Evolutionary conservation across 108 stramenopile species (phyloP).

Genomic region (Nitzschia sp.): DNA sequence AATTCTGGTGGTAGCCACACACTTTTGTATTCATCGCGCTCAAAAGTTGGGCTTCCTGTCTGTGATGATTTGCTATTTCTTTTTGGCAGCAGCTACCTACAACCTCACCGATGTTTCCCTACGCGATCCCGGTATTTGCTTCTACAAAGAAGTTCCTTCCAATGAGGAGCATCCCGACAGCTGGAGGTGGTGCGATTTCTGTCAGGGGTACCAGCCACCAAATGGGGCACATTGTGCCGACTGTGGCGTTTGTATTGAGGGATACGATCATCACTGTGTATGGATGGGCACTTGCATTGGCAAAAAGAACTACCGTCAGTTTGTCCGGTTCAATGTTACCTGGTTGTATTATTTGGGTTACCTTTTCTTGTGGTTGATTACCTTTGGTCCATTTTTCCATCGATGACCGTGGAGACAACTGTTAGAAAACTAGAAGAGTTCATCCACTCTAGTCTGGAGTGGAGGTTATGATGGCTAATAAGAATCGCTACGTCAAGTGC

Average conservation of each 20-base stretch:
- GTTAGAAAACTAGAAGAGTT: too few species aligned
- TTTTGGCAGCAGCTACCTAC: slow-evolving; percentile 37
- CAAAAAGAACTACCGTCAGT: slow-evolving; percentile 69
- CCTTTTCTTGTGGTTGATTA: slow-evolving; percentile 62
- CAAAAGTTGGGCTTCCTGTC: slow-evolving; percentile 41
- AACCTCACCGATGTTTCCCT: slow-evolving; percentile 51
- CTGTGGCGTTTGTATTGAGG: slow-evolving; percentile 86
- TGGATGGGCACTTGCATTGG: slow-evolving; percentile 93
- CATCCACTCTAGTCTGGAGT: too few species aligned
- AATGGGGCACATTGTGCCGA: slow-evolving; percentile 84
- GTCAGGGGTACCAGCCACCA: slow-evolving; percentile 74
- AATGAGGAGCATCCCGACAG: slow-evolving; percentile 27
- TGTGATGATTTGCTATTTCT: slow-evolving; percentile 49
- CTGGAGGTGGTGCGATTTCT: slow-evolving; percentile 78
- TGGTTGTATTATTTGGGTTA: slow-evolving; percentile 77
- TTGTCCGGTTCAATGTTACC: slow-evolving; percentile 75
- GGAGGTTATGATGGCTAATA: too few species aligned
- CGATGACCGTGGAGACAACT: neutral
- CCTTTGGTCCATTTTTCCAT: slow-evolving; percentile 47
- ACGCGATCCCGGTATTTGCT: slow-evolving; percentile 62
- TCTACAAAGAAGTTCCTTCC: slow-evolving; percentile 35
- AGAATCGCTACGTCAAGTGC: too few species aligned
- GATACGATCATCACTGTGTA: slow-evolving; percentile 91
- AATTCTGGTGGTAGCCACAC: slow-evolving; percentile 47
- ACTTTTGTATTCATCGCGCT: slow-evolving; percentile 36